Conservation (phyloP, 495 filamentous ascomycete species). For the Neurospora sp. region DNA sequence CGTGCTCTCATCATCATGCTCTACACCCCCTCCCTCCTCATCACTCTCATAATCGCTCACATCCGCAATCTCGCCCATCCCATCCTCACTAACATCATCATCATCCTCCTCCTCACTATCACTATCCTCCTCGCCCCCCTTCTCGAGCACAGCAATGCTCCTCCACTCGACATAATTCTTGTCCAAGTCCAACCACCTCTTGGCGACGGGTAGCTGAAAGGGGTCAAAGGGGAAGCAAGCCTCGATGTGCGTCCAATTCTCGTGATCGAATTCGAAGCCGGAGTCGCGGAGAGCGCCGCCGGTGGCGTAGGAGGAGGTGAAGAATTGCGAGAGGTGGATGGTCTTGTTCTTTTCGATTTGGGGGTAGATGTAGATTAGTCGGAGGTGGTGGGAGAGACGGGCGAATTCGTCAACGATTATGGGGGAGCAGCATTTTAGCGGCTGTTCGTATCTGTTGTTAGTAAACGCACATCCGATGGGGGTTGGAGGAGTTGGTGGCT, state of each 20-base stretch:
- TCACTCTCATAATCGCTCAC: conserved; percentile 41
- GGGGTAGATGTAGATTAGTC: conserved; percentile 57
- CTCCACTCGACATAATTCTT: conserved; percentile 80
- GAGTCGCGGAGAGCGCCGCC: conserved; percentile 51
- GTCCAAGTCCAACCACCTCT: conserved; percentile 62
- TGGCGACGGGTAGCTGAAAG: conserved; percentile 75
- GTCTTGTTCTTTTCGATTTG: conserved; percentile 89
- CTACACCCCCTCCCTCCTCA: conserved; percentile 37
- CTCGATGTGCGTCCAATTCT: conserved; percentile 69
- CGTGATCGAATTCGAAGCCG: conserved; percentile 48
- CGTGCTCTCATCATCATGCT: conserved; percentile 5
- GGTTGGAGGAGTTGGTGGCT: not conserved
- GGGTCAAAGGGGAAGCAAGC: conserved; percentile 97
- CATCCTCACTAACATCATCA: conserved; percentile 37
- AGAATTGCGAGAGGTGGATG: conserved; percentile 54
- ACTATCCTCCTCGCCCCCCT: conserved; percentile 30
- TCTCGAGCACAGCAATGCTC: conserved; percentile 58
- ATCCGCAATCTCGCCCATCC: conserved; percentile 17
- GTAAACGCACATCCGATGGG: not conserved
- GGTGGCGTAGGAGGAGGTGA: conserved; percentile 31
- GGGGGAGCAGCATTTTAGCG: conserved; percentile 91
- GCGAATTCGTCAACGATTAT: conserved; percentile 87
- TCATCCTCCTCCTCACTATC: conserved; percentile 38
- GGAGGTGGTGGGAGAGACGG: conserved; percentile 68
- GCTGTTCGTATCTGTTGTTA: conserved; percentile 20